Evolutionary conservation across 768 basidiomycete genomes (phyloP).

Genomic region (Boletus reticulatus): DNA sequence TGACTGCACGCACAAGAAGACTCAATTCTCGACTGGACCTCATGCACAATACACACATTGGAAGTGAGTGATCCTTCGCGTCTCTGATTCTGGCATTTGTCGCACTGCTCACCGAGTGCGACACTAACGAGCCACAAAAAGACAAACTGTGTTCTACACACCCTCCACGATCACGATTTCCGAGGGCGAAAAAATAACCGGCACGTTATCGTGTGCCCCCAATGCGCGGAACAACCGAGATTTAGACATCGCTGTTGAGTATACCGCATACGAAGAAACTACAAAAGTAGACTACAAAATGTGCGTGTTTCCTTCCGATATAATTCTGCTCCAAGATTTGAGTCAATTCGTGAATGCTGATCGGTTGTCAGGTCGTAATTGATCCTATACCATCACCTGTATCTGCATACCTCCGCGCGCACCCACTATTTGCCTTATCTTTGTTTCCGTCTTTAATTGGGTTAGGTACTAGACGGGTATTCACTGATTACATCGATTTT

Average conservation of each 20-base stretch:
- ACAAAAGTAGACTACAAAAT: conserved; percentile 72
- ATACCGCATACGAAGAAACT: conserved; percentile 43
- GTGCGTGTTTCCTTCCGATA: conserved; percentile 53
- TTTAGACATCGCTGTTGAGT: conserved; percentile 84
- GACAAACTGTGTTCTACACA: conserved; percentile 99
- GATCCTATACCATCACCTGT: conserved; percentile 1
- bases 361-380: conserved; percentile 73
- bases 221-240: conserved; percentile 94
- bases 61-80: conserved; percentile 62
- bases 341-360: conserved; percentile 46
- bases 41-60: conserved; percentile 96
- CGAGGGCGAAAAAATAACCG: conserved; percentile 70
- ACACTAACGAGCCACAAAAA: conserved; percentile 25
- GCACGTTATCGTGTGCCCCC: conserved; percentile 75
- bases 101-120: neutral
- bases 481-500: conserved; percentile 2
- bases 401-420: conserved; percentile 14
- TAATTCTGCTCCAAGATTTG: conserved; percentile 10
- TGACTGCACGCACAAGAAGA: conserved; percentile 93
- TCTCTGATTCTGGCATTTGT: neutral
- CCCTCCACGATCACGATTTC: conserved; percentile 68
- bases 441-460: conserved; percentile 1
- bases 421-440: conserved; percentile 1
- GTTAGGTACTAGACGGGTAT: conserved; percentile 30
- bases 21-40: conserved; percentile 95